These are phyloP conservation scores for Arthrinium puccinioides DNA, from an alignment of 2,329 filamentous ascomycete species.

Conservation along the genomic window DNA sequence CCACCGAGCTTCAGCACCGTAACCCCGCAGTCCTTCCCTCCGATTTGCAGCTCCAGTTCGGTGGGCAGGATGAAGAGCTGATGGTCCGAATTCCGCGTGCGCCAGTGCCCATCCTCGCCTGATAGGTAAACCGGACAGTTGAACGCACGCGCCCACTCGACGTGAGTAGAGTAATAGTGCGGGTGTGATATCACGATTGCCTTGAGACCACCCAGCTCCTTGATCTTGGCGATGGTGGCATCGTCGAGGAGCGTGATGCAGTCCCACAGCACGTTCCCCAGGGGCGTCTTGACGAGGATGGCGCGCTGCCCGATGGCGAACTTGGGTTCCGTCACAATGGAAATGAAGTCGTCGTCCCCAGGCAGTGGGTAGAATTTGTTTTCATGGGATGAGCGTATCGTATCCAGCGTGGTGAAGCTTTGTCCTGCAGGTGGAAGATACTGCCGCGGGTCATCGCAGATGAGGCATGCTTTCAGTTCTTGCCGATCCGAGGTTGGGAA, in stretches of 20 bases:
- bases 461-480: constrained; percentile 50
- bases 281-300: constrained; percentile 56
- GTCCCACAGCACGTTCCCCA: constrained; percentile 76
- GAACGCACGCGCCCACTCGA: constrained; percentile 66
- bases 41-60: constrained; percentile 28
- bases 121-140: constrained; percentile 63
- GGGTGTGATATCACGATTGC: constrained; percentile 75
- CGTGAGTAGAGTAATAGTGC: constrained; percentile 73
- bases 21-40: constrained; percentile 30
- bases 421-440: constrained; percentile 60
- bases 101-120: constrained; percentile 59
- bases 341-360: constrained; percentile 35
- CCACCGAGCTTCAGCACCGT: constrained; percentile 65
- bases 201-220: constrained; percentile 54
- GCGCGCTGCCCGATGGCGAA: constrained; percentile 71
- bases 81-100: constrained; percentile 34
- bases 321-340: constrained; percentile 45
- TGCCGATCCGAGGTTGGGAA: constrained; percentile 45
- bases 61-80: constrained; percentile 39
- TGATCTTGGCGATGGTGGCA: constrained; percentile 51
- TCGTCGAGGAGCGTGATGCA: constrained; percentile 63
- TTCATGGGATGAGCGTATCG: constrained; percentile 34
- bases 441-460: constrained; percentile 69
- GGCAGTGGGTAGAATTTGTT: constrained; percentile 47
- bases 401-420: constrained; percentile 54